Conservation (phyloP, 257 asterid genomes). For the Nicotiana obtusifolia region DNA sequence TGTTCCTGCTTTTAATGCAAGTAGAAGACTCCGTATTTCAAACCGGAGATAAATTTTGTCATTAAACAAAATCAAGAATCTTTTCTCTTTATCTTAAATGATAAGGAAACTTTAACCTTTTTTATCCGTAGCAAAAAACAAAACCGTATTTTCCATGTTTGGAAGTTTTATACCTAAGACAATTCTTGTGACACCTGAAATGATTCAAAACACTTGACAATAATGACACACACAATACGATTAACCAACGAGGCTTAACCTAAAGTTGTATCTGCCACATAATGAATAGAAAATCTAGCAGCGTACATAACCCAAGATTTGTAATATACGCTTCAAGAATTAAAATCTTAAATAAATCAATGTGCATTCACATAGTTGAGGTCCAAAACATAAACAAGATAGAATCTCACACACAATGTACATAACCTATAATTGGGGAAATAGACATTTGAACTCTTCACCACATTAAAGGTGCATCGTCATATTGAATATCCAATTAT, state of each 20-base stretch:
- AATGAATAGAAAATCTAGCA: background rate
- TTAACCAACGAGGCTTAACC: background rate
- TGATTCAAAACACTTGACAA: no score
- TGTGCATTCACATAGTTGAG: background rate
- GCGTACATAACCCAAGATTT: background rate
- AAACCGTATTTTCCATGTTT: no score
- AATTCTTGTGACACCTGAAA: no score
- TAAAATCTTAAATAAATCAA: background rate
- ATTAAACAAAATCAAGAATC: no score
- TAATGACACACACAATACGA: background rate
- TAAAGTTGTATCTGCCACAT: background rate
- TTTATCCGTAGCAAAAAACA: no score
- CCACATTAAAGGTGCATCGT: background rate
- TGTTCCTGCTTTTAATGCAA: no score
- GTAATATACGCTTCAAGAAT: background rate
- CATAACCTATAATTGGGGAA: background rate
- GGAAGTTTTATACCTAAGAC: no score
- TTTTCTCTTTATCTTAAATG: no score
- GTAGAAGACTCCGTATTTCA: no score
- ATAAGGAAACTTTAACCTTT: no score
- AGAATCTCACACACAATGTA: background rate
- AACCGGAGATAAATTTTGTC: no score
- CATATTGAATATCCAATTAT: background rate
- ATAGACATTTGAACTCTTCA: background rate
- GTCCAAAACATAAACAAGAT: background rate